A percentile compares a stretch with the other conserved stretches of the same genome.
Conservation (phyloP, 2,329 filamentous ascomycete genomes). For the Sarocladium brachiariae region DNA sequence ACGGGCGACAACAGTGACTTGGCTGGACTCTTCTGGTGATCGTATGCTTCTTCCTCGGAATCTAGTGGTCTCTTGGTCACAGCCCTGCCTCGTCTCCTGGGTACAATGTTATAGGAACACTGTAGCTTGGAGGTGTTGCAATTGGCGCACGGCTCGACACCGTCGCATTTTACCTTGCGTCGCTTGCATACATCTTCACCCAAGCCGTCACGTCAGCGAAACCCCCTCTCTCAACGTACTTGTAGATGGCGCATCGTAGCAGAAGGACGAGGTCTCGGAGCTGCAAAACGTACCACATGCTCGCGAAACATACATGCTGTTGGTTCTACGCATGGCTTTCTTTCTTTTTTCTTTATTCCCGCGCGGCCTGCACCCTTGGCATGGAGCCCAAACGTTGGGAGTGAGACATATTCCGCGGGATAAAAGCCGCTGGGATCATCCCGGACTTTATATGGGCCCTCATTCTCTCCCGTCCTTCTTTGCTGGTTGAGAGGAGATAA, state of each 20-base stretch:
- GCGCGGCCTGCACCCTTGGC: too few species aligned
- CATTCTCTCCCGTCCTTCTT: too few species aligned
- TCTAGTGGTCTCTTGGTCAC: neutral
- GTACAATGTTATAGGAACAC: constrained; percentile 8
- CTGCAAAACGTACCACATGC: constrained; percentile 2
- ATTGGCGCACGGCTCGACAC: constrained; percentile 11
- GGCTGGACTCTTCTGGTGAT: neutral
- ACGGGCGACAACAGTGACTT: neutral
- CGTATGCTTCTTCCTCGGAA: neutral
- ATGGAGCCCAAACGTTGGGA: neutral
- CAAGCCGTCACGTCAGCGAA: too few species aligned
- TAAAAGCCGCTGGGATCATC: neutral
- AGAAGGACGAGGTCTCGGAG: too few species aligned
- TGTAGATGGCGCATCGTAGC: too few species aligned
- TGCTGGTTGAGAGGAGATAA: too few species aligned
- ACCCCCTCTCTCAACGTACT: too few species aligned
- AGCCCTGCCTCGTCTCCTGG: neutral
- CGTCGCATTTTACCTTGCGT: constrained; percentile 15
- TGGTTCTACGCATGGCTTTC: neutral
- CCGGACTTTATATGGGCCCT: constrained; percentile 1
- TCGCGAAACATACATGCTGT: constrained; percentile 1
- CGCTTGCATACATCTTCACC: constrained; percentile 10
- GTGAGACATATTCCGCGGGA: constrained; percentile 4
- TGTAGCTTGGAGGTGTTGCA: constrained; percentile 9
- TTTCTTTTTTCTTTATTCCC: too few species aligned